Percentiles rank a stretch among this genome's conserved stretches.
These are phyloP conservation scores for Penicillium sp. DNA, from an alignment of 2,329 filamentous ascomycete genomes.

Conservation along the genomic window DNA sequence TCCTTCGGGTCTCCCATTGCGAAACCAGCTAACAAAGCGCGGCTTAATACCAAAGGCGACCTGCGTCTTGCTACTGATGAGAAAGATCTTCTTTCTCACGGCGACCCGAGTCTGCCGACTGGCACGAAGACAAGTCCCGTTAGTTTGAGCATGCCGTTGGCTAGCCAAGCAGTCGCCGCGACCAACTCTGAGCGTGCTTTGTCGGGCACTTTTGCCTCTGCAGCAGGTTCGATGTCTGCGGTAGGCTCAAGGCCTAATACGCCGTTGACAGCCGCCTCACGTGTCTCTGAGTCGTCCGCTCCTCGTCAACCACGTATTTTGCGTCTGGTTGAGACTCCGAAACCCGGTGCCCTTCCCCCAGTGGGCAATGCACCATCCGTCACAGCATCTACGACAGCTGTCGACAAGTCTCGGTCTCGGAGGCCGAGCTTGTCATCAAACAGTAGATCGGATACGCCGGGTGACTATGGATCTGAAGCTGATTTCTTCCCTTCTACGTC, in stretches of 20 bases:
- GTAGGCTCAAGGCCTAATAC: conserved; percentile 49
- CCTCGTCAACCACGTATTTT: conserved; percentile 49
- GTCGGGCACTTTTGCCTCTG: conserved; percentile 22
- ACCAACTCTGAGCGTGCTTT: conserved; percentile 24
- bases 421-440: conserved; percentile 50
- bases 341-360: conserved; percentile 43
- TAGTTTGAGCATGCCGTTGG: conserved; percentile 31
- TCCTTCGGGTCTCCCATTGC: conserved; percentile 42
- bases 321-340: conserved; percentile 55
- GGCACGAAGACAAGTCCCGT: conserved; percentile 30
- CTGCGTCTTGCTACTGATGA: conserved; percentile 14
- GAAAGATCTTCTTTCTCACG: conserved; percentile 13
- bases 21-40: conserved; percentile 30
- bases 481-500: conserved; percentile 56
- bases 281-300: conserved; percentile 37
- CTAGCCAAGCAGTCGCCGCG: conserved; percentile 16
- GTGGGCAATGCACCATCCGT: conserved; percentile 31
- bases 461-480: conserved; percentile 56
- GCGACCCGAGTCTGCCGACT: conserved; percentile 7
- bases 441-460: conserved; percentile 58
- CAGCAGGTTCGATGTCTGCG: conserved; percentile 31
- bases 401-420: conserved; percentile 31
- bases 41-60: conserved; percentile 23
- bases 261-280: conserved; percentile 38
- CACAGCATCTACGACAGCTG: conserved; percentile 27